Evolutionary conservation across 129 eudicot species (phyloP).

Genomic region (Flaveria bidentis): DNA sequence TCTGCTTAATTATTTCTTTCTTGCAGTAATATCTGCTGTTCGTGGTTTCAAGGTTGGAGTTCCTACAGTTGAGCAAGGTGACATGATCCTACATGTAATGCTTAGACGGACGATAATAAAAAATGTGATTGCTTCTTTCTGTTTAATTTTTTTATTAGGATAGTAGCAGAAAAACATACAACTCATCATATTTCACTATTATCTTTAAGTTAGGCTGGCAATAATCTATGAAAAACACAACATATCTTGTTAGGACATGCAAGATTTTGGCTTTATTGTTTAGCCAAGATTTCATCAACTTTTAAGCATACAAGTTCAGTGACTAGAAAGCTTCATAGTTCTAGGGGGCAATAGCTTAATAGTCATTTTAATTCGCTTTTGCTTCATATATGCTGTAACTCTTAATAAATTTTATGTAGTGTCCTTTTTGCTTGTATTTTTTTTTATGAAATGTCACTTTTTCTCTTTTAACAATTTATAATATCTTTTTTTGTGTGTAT

Average conservation of each 20-base stretch:
- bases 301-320: conserved; percentile 18
- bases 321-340: not conserved
- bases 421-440: not conserved
- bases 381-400: conserved; percentile 12
- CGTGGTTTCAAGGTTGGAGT: conserved; percentile 84
- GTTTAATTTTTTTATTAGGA: conserved; percentile 14
- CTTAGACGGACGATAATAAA: conserved; percentile 33
- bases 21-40: conserved; percentile 92
- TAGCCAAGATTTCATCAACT: not conserved
- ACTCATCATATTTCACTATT: not conserved
- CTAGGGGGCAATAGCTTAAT: not conserved
- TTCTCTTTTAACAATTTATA: not conserved
- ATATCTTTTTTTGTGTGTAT: conserved; percentile 19
- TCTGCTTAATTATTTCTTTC: conserved; percentile 23
- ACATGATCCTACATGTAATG: conserved; percentile 42
- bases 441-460: conserved; percentile 12
- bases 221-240: conserved; percentile 3
- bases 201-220: conserved; percentile 16
- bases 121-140: conserved; percentile 37
- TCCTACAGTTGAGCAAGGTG: conserved; percentile 72
- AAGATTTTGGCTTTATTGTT: conserved; percentile 15
- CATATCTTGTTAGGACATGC: conserved; percentile 13
- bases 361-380: conserved; percentile 3
- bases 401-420: not conserved
- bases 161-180: conserved; percentile 21